These are phyloP conservation scores for Fusarium sp. DNA, from an alignment of 2,329 filamentous ascomycete species.

Conservation along the genomic window DNA sequence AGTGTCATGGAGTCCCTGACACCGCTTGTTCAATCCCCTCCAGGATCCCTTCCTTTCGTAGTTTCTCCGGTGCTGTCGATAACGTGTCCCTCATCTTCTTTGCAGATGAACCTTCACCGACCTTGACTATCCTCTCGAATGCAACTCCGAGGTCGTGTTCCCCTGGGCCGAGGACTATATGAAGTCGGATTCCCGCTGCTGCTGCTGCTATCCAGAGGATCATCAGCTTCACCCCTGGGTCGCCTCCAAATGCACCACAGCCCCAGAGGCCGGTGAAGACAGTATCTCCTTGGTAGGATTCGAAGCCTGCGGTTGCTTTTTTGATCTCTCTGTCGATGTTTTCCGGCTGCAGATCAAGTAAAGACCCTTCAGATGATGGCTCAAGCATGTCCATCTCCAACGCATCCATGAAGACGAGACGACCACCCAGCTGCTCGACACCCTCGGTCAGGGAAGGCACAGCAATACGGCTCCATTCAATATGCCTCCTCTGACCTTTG, in stretches of 20 bases:
- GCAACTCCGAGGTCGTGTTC: conserved; percentile 33
- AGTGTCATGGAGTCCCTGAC: neutral
- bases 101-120: conserved; percentile 10
- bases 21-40: conserved; percentile 26
- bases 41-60: conserved; percentile 23
- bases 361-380: neutral
- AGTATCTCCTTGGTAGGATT: conserved; percentile 26
- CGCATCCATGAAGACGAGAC: conserved; percentile 53
- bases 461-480: conserved; percentile 37
- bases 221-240: conserved; percentile 48
- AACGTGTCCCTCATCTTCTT: conserved; percentile 12
- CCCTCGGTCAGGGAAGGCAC: neutral
- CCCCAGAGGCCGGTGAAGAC: conserved; percentile 50
- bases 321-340: conserved; percentile 48
- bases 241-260: conserved; percentile 52
- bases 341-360: conserved; percentile 44
- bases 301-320: conserved; percentile 48
- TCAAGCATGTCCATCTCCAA: conserved; percentile 50
- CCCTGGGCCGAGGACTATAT: conserved; percentile 30
- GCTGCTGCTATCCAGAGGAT: conserved; percentile 51
- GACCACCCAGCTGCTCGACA: conserved; percentile 39
- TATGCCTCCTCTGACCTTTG: conserved; percentile 46
- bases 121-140: conserved; percentile 13
- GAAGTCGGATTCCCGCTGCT: conserved; percentile 34
- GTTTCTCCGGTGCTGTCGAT: conserved; percentile 9